These are phyloP conservation scores for Neurospora sp. DNA, from an alignment of 2,329 filamentous ascomycete species.

Conservation along the genomic window DNA sequence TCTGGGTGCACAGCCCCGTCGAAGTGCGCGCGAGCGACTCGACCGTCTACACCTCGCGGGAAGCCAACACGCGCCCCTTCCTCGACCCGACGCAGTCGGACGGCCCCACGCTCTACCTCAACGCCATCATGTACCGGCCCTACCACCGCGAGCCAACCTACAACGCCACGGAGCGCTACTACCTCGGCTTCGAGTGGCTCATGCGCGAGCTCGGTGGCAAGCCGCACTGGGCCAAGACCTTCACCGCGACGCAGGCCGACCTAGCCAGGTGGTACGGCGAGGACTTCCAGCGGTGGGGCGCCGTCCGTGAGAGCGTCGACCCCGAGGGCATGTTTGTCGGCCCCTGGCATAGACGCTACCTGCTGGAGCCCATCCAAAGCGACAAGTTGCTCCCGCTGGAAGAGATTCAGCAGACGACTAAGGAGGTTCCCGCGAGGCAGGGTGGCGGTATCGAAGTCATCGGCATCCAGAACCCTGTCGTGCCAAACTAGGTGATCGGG, in stretches of 20 bases:
- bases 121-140: slow-evolving; percentile 69
- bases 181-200: slow-evolving; percentile 71
- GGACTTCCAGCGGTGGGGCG: slow-evolving; percentile 50
- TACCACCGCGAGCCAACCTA: slow-evolving; percentile 63
- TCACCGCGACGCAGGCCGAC: slow-evolving; percentile 44
- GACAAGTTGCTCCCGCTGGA: slow-evolving; percentile 18
- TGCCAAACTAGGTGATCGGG: slow-evolving; percentile 9
- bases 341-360: slow-evolving; percentile 72
- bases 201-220: slow-evolving; percentile 67
- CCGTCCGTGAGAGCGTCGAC: slow-evolving; percentile 55
- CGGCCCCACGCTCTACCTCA: slow-evolving; percentile 66
- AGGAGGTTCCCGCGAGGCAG: background rate
- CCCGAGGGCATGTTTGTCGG: slow-evolving; percentile 75
- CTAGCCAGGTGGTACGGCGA: slow-evolving; percentile 53
- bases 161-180: slow-evolving; percentile 51
- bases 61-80: slow-evolving; percentile 19
- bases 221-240: slow-evolving; percentile 81
- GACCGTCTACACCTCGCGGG: slow-evolving; percentile 25
- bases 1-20: slow-evolving; percentile 70
- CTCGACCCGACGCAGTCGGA: slow-evolving; percentile 54
- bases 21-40: slow-evolving; percentile 69
- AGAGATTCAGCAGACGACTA: slow-evolving; percentile 14
- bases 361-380: slow-evolving; percentile 30
- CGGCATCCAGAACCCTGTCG: slow-evolving; percentile 10
- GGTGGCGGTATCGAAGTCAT: slow-evolving; percentile 14